A percentile compares a stretch with the other conserved stretches of the same genome.
phyloP scores from a whole-genome alignment of 768 basidiomycete species.

The Tricholoma bakamatsutake region DNA sequence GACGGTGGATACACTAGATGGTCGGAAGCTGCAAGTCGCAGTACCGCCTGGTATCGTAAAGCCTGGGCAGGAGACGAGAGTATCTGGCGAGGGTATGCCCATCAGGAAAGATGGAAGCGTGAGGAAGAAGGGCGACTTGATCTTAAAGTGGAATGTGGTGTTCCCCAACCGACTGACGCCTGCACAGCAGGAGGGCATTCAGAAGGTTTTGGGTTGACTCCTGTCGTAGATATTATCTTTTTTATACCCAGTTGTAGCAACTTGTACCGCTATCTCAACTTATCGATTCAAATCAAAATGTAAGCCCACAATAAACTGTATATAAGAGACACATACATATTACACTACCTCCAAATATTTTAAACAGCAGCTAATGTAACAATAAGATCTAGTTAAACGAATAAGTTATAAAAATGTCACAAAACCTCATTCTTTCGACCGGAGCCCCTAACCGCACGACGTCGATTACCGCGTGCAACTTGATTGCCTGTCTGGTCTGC shows the following conservation, averaged over 20 bases:
- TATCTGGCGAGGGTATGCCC: constrained; percentile 87
- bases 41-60: constrained; percentile 67
- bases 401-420: neutral
- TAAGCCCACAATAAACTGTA: too few species aligned
- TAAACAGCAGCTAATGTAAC: neutral
- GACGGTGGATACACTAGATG: constrained; percentile 71
- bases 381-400: neutral
- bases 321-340: too few species aligned
- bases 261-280: too few species aligned
- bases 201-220: constrained; percentile 55
- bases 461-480: neutral
- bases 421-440: neutral
- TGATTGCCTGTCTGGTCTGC: neutral
- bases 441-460: neutral
- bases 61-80: constrained; percentile 65
- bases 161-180: constrained; percentile 77
- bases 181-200: constrained; percentile 74
- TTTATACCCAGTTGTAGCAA: neutral
- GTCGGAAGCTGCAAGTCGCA: constrained; percentile 63
- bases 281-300: neutral
- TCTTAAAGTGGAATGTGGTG: constrained; percentile 76
- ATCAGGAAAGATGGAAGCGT: constrained; percentile 71
- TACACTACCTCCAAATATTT: neutral
- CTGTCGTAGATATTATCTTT: neutral
- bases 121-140: constrained; percentile 76